phyloP scores from a whole-genome alignment of 495 filamentous ascomycete species.

The Massariosphaeria phaeospora region DNA sequence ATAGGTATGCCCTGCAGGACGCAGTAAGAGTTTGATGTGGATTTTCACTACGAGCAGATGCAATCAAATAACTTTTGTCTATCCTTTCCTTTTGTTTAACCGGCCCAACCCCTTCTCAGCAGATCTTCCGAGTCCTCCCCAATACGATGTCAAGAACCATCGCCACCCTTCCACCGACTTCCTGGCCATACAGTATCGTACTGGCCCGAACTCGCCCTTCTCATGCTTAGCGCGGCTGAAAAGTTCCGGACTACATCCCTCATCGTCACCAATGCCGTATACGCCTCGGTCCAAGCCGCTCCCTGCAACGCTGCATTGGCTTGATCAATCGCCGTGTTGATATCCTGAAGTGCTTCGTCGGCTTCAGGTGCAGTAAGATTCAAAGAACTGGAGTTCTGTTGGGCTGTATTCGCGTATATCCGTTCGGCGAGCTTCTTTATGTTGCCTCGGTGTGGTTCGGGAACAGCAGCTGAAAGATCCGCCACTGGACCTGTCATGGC shows the following conservation, averaged over 20 bases:
- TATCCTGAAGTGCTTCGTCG: constrained; percentile 10
- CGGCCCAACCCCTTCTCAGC: too few relatives aligned
- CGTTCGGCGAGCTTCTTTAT: constrained; percentile 7
- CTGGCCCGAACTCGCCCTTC: constrained; percentile 14
- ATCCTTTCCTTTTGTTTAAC: too few relatives aligned
- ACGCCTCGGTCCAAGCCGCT: constrained; percentile 11
- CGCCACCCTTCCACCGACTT: constrained; percentile 6
- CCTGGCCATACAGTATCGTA: constrained; percentile 22
- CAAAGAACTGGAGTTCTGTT: not conserved
- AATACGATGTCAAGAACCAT: too few relatives aligned
- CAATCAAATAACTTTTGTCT: too few relatives aligned
- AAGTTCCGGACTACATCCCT: constrained; percentile 21
- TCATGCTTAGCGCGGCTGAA: constrained; percentile 3
- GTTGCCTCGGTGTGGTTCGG: constrained; percentile 11
- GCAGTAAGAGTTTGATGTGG: too few relatives aligned
- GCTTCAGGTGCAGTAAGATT: constrained; percentile 9
- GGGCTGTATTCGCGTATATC: constrained; percentile 6
- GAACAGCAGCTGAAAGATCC: constrained; percentile 7
- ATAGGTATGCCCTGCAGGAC: too few relatives aligned
- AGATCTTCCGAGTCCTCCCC: too few relatives aligned
- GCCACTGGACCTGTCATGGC: constrained; percentile 12
- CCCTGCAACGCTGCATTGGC: constrained; percentile 7
- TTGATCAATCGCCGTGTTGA: constrained; percentile 10
- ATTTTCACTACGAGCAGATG: too few relatives aligned
- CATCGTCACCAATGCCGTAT: constrained; percentile 13